Conservation (phyloP, 2,329 filamentous ascomycete genomes). For the Scorias spongiosa region DNA sequence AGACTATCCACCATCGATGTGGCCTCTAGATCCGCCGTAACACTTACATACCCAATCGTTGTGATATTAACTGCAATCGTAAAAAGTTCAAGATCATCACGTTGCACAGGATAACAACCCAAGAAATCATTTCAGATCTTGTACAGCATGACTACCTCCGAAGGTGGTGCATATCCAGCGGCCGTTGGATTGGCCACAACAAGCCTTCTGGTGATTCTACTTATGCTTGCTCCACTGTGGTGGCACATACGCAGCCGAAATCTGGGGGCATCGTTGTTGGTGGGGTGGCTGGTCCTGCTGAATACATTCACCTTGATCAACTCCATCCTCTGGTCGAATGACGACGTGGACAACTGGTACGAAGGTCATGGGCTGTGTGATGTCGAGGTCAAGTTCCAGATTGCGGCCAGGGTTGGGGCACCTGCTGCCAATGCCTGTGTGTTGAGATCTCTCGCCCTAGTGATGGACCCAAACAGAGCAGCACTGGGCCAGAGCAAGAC, state of each 20-base stretch:
- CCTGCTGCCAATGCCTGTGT: slow-evolving; percentile 42
- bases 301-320: slow-evolving; percentile 48
- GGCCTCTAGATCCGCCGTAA: no score
- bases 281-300: slow-evolving; percentile 39
- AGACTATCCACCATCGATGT: no score
- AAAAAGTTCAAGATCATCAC: no score
- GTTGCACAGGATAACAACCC: no score
- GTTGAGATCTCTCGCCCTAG: slow-evolving; percentile 42
- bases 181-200: slow-evolving; percentile 33
- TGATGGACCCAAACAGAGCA: slow-evolving; percentile 44
- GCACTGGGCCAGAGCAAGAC: slow-evolving; percentile 34
- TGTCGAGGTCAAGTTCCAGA: slow-evolving; percentile 43
- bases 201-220: slow-evolving; percentile 33
- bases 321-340: slow-evolving; percentile 47
- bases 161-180: slow-evolving; percentile 12
- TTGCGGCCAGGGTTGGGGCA: slow-evolving; percentile 37
- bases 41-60: no score
- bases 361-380: slow-evolving; percentile 48
- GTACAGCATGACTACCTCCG: neutral
- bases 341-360: slow-evolving; percentile 41
- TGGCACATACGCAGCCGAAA: slow-evolving; percentile 49
- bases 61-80: no score
- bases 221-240: slow-evolving; percentile 41
- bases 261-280: slow-evolving; percentile 41
- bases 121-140: no score